Conservation (phyloP, 208 protist species). For the Trypanosoma theileri region DNA sequence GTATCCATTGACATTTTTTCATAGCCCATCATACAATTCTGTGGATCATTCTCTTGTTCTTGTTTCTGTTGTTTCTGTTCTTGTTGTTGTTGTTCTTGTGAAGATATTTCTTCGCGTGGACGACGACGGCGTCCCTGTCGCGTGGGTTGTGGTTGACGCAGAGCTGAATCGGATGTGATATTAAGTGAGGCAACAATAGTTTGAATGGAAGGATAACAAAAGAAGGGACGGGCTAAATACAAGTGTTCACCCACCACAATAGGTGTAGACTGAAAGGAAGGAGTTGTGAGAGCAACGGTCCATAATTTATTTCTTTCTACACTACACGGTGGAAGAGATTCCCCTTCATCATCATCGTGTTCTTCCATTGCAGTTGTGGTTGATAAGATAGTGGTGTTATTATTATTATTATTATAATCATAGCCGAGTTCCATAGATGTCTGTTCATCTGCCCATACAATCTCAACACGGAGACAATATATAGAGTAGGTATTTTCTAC, state of each 20-base stretch:
- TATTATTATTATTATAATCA: constrained; percentile 3
- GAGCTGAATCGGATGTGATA: constrained; percentile 52
- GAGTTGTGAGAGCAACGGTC: constrained; percentile 47
- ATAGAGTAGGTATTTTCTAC: constrained; percentile 37
- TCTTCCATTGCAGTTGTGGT: background rate
- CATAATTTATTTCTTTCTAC: constrained; percentile 19
- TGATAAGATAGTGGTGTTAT: background rate
- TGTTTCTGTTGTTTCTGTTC: background rate
- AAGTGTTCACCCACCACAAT: constrained; percentile 42
- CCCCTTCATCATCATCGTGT: constrained; percentile 6
- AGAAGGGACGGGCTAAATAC: constrained; percentile 58
- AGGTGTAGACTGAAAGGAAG: constrained; percentile 34
- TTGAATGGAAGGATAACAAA: constrained; percentile 31
- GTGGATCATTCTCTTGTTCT: background rate
- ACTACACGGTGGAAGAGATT: background rate
- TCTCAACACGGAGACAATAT: constrained; percentile 16
- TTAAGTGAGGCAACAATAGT: constrained; percentile 55
- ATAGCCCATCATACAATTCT: background rate
- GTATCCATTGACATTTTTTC: constrained; percentile 1
- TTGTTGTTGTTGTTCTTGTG: too few species aligned
- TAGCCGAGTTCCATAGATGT: constrained; percentile 4
- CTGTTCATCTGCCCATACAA: constrained; percentile 28
- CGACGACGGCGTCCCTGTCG: background rate
- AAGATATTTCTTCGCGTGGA: background rate
- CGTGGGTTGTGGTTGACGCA: constrained; percentile 7